Conservation (phyloP, 1,284 basidiomycete species). For the Cerioporus squamosus region DNA sequence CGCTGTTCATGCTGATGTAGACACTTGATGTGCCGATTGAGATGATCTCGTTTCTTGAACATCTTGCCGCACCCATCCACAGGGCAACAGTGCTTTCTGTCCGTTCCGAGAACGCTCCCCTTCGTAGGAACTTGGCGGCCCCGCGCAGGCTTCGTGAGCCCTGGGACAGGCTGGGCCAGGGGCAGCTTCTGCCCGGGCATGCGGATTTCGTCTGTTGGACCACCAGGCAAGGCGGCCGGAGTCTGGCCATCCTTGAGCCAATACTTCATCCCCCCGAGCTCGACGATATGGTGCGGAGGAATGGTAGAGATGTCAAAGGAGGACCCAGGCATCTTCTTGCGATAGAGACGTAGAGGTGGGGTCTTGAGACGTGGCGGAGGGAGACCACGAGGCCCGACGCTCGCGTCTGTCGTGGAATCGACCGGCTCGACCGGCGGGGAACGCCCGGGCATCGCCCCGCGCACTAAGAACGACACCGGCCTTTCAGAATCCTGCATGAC, state of each 20-base stretch:
- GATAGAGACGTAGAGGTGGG: conserved; percentile 2
- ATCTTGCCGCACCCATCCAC: conserved; percentile 73
- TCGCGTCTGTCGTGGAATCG: not conserved
- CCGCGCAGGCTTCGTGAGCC: conserved; percentile 73
- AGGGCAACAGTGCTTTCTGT: conserved; percentile 60
- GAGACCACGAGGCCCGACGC: conserved; percentile 16
- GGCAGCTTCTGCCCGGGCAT: conserved; percentile 21
- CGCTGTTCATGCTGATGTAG: conserved; percentile 83
- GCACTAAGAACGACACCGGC: conserved; percentile 25
- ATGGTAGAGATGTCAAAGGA: not conserved
- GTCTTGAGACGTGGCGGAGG: conserved; percentile 15
- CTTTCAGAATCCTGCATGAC: conserved; percentile 19
- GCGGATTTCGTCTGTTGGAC: not conserved
- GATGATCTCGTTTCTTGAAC: conserved; percentile 76
- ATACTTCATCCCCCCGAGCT: conserved; percentile 2
- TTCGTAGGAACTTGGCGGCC: conserved; percentile 68
- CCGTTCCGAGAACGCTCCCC: conserved; percentile 26
- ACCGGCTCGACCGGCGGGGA: not conserved
- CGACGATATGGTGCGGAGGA: not conserved
- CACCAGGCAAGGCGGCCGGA: not conserved
- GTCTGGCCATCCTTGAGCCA: conserved; percentile 8
- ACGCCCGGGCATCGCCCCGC: conserved; percentile 16
- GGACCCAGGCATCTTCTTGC: not conserved
- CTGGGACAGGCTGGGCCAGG: conserved; percentile 54
- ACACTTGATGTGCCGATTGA: conserved; percentile 77